Percentiles rank a stretch among this genome's conserved stretches.
phyloP scores from a whole-genome alignment of 2,329 filamentous ascomycete genomes.

The Neocucurbitaria cava region DNA sequence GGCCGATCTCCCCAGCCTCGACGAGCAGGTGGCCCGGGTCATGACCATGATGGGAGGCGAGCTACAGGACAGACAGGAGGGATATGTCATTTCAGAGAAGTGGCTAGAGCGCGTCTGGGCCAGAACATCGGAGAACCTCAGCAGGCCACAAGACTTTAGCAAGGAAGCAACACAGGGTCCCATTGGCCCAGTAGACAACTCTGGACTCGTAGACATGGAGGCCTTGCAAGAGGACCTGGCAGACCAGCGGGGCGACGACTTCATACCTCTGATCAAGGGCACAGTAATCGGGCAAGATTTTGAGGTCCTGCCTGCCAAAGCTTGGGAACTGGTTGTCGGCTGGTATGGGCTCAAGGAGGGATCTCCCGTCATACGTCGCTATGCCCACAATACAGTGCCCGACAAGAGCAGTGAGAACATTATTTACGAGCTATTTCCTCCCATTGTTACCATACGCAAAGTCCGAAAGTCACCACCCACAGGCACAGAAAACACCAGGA shows the following conservation, averaged over 20 bases:
- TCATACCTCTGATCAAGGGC: conserved; percentile 76
- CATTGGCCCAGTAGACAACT: conserved; percentile 86
- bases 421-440: conserved; percentile 83
- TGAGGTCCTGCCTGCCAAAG: conserved; percentile 76
- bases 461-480: conserved; percentile 68
- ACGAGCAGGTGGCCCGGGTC: conserved; percentile 78
- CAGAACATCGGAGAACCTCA: conserved; percentile 40
- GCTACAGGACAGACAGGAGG: conserved; percentile 73
- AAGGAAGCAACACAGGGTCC: conserved; percentile 68
- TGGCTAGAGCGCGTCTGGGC: conserved; percentile 69
- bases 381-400: conserved; percentile 76
- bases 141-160: conserved; percentile 58
- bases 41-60: conserved; percentile 64
- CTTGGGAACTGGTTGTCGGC: conserved; percentile 79
- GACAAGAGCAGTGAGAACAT: conserved; percentile 68
- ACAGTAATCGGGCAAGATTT: conserved; percentile 71
- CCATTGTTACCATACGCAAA: conserved; percentile 83
- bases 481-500: conserved; percentile 66
- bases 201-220: conserved; percentile 65
- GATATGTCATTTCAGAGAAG: conserved; percentile 77
- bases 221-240: conserved; percentile 29
- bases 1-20: conserved; percentile 48
- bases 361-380: conserved; percentile 75
- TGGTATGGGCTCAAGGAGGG: conserved; percentile 81
- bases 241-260: conserved; percentile 57